Evolutionary conservation across 129 eudicot species (phyloP), one percentile per base, ranked within the genome.

Genomic region (Pittosporum tobira): DNA sequence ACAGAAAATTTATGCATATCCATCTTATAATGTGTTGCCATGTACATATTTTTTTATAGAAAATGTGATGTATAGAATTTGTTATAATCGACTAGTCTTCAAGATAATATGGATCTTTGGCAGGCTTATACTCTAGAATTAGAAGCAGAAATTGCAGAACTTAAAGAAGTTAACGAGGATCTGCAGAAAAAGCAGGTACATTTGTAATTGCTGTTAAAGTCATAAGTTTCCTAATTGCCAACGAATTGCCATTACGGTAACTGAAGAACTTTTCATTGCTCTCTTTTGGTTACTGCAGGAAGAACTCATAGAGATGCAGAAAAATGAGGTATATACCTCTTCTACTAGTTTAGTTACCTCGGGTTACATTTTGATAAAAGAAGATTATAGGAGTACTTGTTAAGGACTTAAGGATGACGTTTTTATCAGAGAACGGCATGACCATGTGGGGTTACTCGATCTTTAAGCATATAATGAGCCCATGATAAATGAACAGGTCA

Each of bases 111-210:
- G 48, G 26, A 14, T 29, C 21, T 61, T 42, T 27, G 29, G 13
- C 70, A 88, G 96, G 96, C 96, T 15, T 88, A 88, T 56, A 88
- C 94, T 57, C 71, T 84, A 62, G 96, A 88, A 62, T 62, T 88
- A 78, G 96, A 88, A 78, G 91, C 87, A 6, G 96, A 88, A 79
- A 62, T 88, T 54, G 85, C 80, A 58, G 84, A 88, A 55, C 91
- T 88, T 47, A 88, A 79, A 72, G 85, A 84, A 77, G 67, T 74
- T 9, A 88, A 84, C 34, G 51, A 81, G 34, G 88, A 79, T 64
- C 70, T 88, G 71, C 79, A 65, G 72, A 79, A 68, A 47, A 84
- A 88, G 71, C 94, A 88, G 94, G 96, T 73, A 69, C 4, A 3
- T 30, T 15, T 26, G 6, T 24, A 34, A 2, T 28, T 46, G 28